These are phyloP conservation scores for Westerdykella sp. DNA, from an alignment of 2,329 filamentous ascomycete species.

Conservation along the genomic window DNA sequence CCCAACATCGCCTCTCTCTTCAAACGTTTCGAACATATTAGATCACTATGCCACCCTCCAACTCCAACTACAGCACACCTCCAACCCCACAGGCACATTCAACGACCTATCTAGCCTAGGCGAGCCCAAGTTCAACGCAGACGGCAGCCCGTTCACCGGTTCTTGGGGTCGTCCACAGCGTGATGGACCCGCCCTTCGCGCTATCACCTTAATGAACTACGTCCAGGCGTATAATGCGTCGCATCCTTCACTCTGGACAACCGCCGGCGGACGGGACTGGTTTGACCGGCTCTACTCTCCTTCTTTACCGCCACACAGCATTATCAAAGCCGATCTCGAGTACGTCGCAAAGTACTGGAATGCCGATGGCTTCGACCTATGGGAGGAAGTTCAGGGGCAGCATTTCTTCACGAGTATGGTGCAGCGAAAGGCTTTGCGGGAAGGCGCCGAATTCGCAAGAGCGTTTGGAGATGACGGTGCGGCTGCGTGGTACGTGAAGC, in stretches of 20 bases:
- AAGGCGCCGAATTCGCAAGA: conserved; percentile 30
- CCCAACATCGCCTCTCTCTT: conserved; percentile 20
- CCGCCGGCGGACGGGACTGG: conserved; percentile 20
- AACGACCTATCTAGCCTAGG: conserved; percentile 36
- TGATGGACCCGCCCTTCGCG: conserved; percentile 41
- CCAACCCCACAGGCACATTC: conserved; percentile 35
- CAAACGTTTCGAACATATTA: conserved; percentile 25
- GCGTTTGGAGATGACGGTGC: conserved; percentile 35
- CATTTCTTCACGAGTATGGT: conserved; percentile 40
- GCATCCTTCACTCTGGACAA: conserved; percentile 33
- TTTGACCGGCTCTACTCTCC: conserved; percentile 35
- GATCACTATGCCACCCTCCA: conserved; percentile 32
- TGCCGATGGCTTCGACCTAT: conserved; percentile 39
- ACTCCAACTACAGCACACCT: conserved; percentile 34
- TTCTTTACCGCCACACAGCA: conserved; percentile 30
- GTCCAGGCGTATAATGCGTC: conserved; percentile 38
- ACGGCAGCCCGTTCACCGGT: conserved; percentile 33
- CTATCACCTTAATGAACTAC: conserved; percentile 39
- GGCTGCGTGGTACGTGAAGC: conserved; percentile 34
- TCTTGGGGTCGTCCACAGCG: conserved; percentile 42
- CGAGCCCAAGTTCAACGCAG: conserved; percentile 40
- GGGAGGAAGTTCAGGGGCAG: conserved; percentile 42
- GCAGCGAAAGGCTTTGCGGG: conserved; percentile 31
- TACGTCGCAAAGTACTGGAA: conserved; percentile 41
- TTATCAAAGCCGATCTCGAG: conserved; percentile 43